phyloP scores from a whole-genome alignment of 228 moss, liverwort and hornwort genomes.

The Sphagnum magellanicum region DNA sequence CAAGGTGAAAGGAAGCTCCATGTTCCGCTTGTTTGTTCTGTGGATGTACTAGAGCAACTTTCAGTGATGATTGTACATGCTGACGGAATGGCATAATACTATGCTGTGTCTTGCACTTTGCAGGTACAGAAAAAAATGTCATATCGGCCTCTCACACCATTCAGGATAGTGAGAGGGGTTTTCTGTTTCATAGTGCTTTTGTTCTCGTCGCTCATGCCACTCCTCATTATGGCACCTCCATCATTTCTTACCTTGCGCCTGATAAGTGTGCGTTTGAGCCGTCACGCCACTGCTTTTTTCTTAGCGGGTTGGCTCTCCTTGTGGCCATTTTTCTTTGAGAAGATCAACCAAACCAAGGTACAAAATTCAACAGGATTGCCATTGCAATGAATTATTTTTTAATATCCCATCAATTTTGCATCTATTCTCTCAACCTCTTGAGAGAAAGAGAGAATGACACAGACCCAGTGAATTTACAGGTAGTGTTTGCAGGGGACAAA shows the following conservation, averaged over 20 bases:
- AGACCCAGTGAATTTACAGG: not conserved
- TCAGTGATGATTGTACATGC: too few relatives aligned
- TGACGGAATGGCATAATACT: too few relatives aligned
- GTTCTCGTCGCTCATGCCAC: constrained; percentile 30
- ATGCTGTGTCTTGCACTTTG: too few relatives aligned
- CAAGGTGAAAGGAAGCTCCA: too few relatives aligned
- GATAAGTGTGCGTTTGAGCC: constrained; percentile 21
- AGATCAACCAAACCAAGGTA: constrained; percentile 39
- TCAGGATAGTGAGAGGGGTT: constrained; percentile 35
- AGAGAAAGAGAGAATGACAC: too few relatives aligned
- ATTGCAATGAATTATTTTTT: not conserved
- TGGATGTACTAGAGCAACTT: too few relatives aligned
- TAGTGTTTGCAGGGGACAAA: constrained; percentile 40
- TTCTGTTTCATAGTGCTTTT: constrained; percentile 35
- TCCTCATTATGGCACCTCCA: constrained; percentile 23
- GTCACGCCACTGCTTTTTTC: constrained; percentile 16
- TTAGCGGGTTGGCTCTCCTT: constrained; percentile 48
- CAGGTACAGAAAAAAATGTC: not conserved
- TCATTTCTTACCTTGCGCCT: constrained; percentile 17
- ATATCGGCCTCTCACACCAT: constrained; percentile 37
- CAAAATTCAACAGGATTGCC: not conserved
- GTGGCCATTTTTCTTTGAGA: constrained; percentile 56
- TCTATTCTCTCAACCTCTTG: not conserved
- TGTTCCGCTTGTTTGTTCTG: too few relatives aligned
- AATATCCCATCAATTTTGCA: not conserved